Evolutionary conservation across 2,329 filamentous ascomycete genomes (phyloP).

Genomic region (Didymella glomerata): DNA sequence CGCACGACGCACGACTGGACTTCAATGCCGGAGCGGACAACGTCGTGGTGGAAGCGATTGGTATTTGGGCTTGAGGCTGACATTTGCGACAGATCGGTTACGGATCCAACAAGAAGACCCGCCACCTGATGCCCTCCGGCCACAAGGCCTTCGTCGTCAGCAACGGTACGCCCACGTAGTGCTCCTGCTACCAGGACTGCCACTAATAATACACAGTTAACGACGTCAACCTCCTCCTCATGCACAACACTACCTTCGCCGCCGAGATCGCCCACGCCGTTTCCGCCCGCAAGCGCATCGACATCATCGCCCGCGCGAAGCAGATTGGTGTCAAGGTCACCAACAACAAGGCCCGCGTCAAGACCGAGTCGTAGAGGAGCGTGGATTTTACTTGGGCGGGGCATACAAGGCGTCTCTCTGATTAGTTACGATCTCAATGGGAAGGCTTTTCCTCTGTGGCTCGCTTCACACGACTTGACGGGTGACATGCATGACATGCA

Average conservation of each 20-base stretch:
- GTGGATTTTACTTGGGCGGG: conserved; percentile 43
- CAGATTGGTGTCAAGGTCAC: conserved; percentile 99
- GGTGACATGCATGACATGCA: conserved; percentile 36
- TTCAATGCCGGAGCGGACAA: conserved; percentile 1
- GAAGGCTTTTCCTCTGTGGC: conserved; percentile 44
- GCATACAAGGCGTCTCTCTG: conserved; percentile 52
- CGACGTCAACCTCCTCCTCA: conserved; percentile 96
- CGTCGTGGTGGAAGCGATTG: conserved; percentile 3
- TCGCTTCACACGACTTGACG: conserved; percentile 33
- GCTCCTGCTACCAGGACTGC: not conserved
- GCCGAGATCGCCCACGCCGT: conserved; percentile 99
- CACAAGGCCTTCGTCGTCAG: conserved; percentile 99
- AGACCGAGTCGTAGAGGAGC: conserved; percentile 76
- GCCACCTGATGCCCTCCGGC: conserved; percentile 97
- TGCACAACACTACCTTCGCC: conserved; percentile 99
- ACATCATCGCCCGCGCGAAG: conserved; percentile 97
- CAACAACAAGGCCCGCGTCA: conserved; percentile 98
- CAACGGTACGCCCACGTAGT: conserved; percentile 66
- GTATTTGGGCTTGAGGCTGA: conserved; percentile 38
- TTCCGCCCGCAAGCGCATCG: conserved; percentile 97
- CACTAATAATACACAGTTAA: conserved; percentile 61
- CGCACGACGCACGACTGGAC: conserved; percentile 9
- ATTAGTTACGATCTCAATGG: conserved; percentile 50
- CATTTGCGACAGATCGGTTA: conserved; percentile 80
- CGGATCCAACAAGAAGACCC: conserved; percentile 99